Base-by-base conservation (phyloP, 148 eudicot species). In the Amaranthus palmeri region DNA sequence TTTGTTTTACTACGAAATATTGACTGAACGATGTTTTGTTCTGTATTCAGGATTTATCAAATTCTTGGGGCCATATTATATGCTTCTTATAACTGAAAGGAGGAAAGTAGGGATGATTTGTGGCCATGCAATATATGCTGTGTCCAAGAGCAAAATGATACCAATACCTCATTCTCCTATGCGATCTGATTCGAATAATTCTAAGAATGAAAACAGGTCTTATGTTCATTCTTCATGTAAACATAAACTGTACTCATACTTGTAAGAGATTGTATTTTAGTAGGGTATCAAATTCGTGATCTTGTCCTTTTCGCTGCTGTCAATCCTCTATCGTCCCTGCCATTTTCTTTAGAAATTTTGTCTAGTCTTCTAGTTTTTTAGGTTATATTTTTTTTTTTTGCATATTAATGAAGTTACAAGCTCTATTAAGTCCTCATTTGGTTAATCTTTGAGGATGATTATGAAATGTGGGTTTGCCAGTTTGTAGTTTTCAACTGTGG, bases 191-290 rank as follows among this genome's bases (percentile, higher is more conserved):
- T 74, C 85, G 90, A 90, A 87, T 83, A 78, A 74, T 82, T 86
- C 96, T 92, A 96, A 92, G 80, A 84, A 80, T 82, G 99, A 96
- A 88, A 92, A 92, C 92, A 96, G 99, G 97, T 96, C 96, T 83
- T 92, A 87, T 85, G 86, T 78, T 56, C 70, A 84, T 84, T 81
- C 82, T 78, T 50, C 76, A 72, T 73, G 86, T 84, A 84, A 85
- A 82, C 86, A 91, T 85, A 87, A 85, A 82, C 77, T 78, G 72
- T 85, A 76, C 66, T 73, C 76, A 72, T 89, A 77, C 77, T 76
- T 83, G 78, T 79, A 77, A 85, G 83, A 83, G 82, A 62, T 66
- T 61, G 67, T 69, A 14, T 65, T 76, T 52, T 67, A 45, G 49
- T 61, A 79, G 80, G 84, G 86, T 84, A 81, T 81, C 76, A 70